Conservation (phyloP, 257 asterid genomes). For the Nemophila menziesii region DNA sequence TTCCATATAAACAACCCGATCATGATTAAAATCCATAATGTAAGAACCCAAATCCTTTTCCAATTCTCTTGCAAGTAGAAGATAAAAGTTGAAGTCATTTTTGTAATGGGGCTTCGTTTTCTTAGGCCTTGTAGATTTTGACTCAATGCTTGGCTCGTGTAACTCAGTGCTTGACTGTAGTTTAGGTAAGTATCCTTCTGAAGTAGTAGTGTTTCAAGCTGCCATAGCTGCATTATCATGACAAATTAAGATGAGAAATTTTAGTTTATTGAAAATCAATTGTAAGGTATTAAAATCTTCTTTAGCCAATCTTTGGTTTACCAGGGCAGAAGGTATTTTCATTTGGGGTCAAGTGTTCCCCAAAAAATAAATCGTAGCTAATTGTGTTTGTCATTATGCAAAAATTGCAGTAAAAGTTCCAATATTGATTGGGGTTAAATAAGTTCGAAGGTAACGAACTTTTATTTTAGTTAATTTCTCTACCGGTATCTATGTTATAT, state of each 20-base stretch:
- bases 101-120: conserved; percentile 37
- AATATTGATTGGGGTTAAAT: too few relatives aligned
- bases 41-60: conserved; percentile 80
- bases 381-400: too few relatives aligned
- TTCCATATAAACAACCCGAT: conserved; percentile 81
- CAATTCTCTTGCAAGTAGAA: conserved; percentile 69
- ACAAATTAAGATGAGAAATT: conserved; percentile 23
- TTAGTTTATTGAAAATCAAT: too few relatives aligned
- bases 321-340: too few relatives aligned
- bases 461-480: too few relatives aligned
- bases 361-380: too few relatives aligned
- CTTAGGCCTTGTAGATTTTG: conserved; percentile 82
- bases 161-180: conserved; percentile 94
- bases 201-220: conserved; percentile 89
- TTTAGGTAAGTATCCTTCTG: conserved; percentile 93
- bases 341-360: too few relatives aligned
- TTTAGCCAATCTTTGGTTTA: too few relatives aligned
- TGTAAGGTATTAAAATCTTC: too few relatives aligned
- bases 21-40: conserved; percentile 61
- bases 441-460: too few relatives aligned
- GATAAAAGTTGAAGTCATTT: conserved; percentile 36
- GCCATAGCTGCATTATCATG: conserved; percentile 81
- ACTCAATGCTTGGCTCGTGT: conserved; percentile 96
- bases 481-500: too few relatives aligned
- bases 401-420: too few relatives aligned